Evolutionary conservation across 306 rosid species (phyloP).

Genomic region (Prunus padus): DNA sequence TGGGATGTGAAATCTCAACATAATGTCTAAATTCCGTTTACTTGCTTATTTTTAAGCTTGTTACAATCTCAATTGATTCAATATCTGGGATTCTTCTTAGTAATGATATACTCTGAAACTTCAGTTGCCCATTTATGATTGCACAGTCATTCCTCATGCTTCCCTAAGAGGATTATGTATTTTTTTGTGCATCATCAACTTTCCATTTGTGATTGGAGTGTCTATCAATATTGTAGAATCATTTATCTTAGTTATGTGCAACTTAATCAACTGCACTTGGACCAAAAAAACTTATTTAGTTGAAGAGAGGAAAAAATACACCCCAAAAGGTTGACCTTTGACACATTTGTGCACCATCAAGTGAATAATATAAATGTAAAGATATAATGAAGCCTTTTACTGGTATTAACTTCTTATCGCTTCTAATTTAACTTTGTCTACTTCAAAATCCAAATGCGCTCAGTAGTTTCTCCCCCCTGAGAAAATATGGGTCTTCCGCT

Average conservation of each 20-base stretch:
- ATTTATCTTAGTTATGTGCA: not conserved
- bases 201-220: not conserved
- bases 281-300: not conserved
- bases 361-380: not conserved
- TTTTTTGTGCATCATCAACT: not conserved
- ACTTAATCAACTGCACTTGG: not conserved
- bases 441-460: not conserved
- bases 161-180: not conserved
- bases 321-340: not conserved
- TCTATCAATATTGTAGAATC: not conserved
- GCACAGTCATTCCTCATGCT: not conserved
- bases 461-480: not conserved
- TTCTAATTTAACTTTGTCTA: not conserved
- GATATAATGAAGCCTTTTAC: not conserved
- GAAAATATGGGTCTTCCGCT: not conserved
- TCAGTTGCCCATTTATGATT: not conserved
- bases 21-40: not conserved
- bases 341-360: not conserved
- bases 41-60: not conserved
- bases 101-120: not conserved
- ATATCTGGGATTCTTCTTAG: not conserved
- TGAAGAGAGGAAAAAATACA: not conserved
- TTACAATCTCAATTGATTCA: not conserved
- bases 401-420: not conserved
- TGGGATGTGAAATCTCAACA: not conserved